These are phyloP conservation scores for Cladosporium sp. DNA, from an alignment of 2,329 filamentous ascomycete genomes.

Conservation along the genomic window DNA sequence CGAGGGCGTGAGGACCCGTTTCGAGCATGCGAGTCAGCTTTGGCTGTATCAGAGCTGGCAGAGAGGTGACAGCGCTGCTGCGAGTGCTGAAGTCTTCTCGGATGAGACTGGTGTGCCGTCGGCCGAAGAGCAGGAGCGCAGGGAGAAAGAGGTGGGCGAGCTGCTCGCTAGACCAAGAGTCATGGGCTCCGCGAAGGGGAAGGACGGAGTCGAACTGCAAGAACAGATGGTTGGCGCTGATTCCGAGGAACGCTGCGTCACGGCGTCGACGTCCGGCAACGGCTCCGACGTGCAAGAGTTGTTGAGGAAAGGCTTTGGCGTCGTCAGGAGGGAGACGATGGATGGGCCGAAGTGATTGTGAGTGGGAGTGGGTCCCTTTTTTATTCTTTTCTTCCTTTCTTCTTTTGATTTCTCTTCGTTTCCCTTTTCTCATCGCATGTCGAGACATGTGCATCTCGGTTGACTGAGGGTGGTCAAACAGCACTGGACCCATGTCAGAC, in stretches of 20 bases:
- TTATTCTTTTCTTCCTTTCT: too few species aligned
- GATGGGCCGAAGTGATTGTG: too few species aligned
- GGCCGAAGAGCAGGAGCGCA: constrained; percentile 30
- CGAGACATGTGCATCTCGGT: too few species aligned
- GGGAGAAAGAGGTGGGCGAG: constrained; percentile 52
- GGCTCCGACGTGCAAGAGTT: constrained; percentile 29
- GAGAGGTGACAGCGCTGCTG: constrained; percentile 26
- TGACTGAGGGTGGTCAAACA: too few species aligned
- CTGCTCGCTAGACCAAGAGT: constrained; percentile 46
- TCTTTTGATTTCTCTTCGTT: too few species aligned
- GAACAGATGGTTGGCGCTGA: constrained; percentile 21
- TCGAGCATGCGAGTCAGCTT: constrained; percentile 57
- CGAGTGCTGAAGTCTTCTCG: too few species aligned
- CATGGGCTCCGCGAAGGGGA: constrained; percentile 32
- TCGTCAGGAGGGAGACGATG: constrained; percentile 22
- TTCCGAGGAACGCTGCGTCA: constrained; percentile 19
- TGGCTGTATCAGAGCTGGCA: constrained; percentile 53
- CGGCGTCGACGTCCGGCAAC: neutral
- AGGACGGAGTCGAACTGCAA: constrained; percentile 17
- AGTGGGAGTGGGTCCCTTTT: too few species aligned
- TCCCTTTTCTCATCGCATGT: too few species aligned
- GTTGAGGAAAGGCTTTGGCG: constrained; percentile 27
- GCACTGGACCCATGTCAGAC: too few species aligned
- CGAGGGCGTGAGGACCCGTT: constrained; percentile 54
- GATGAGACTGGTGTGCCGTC: too few species aligned